Base-by-base conservation (phyloP, 164 flowering plant species). In the Dillenia turbinata region DNA sequence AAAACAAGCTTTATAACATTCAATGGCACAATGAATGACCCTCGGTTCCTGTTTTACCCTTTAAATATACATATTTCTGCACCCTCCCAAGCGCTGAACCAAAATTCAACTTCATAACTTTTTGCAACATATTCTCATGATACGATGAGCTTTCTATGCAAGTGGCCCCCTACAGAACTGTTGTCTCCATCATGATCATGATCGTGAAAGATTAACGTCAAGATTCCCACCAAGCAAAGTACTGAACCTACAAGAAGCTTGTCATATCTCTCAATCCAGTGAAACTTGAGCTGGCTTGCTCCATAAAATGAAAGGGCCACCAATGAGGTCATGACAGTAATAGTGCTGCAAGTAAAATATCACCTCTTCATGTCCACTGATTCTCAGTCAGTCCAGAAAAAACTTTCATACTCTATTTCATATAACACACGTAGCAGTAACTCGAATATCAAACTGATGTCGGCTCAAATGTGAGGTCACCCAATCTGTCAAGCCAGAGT, bases 271-370 rank as follows among this genome's bases (percentile, higher is more conserved):
- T 94, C 99, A 59, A 91, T 89, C 96, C 97, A 94, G 60, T 91
- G 96, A 62, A 94, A 94, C 80, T 94, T 94, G 47, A 94, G 83
- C 75, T 94, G 97, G 80, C 97, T 89, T 8, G 99, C 97, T 44
- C 99, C 99, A 47, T 92, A 92, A 73, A 85, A 94, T 22, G 99
- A 94, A 65, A 94, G 86, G 24, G 99, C 99, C 67, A 94, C 99
- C 72, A 94, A 71, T 0, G 99, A 89, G 19, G 94, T 89, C 99
- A 94, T 94, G 73, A 92, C 97, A 44, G 85, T 77, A 46, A 94
- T 84, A 3, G 99, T 94, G 80, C 99, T 94, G 91, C 79, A 78
- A 61, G 56, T 61, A 8, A 47, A 69, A 13, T 17, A 50, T 44
- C 53, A 68, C 22, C 40, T 33, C 40, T 33, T 33, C 40, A 33